Percentiles rank a stretch among this genome's conserved stretches.
Conservation (phyloP, 2,329 filamentous ascomycete genomes). For the Trichoderma sp. region DNA sequence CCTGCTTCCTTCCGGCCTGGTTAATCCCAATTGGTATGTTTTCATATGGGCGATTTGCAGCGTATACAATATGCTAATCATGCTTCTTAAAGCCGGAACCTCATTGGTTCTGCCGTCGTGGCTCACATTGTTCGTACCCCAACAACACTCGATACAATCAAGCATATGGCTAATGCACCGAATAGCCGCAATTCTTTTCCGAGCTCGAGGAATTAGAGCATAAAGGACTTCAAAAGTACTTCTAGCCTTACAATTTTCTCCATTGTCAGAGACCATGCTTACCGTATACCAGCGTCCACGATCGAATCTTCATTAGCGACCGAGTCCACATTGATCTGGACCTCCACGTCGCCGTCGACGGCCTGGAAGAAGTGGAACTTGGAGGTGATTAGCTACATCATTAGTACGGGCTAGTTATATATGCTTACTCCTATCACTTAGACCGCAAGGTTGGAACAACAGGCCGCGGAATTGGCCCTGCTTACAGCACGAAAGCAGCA, state of each 20-base stretch:
- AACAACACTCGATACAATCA: conserved; percentile 52
- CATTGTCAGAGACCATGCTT: conserved; percentile 39
- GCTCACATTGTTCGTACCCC: conserved; percentile 32
- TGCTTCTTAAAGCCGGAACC: conserved; percentile 49
- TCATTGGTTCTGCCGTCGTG: conserved; percentile 59
- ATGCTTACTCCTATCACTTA: conserved; percentile 20
- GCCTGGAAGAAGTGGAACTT: conserved; percentile 64
- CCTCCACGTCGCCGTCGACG: conserved; percentile 69
- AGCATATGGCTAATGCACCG: conserved; percentile 59
- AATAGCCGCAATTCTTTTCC: conserved; percentile 54
- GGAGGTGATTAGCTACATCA: conserved; percentile 36
- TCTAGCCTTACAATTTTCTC: conserved; percentile 30
- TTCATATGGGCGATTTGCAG: conserved; percentile 5
- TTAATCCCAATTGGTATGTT: conserved; percentile 62
- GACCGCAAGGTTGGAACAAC: conserved; percentile 44
- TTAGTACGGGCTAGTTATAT: background rate
- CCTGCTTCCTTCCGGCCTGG: conserved; percentile 69
- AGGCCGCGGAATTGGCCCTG: conserved; percentile 46
- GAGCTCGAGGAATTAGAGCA: conserved; percentile 48
- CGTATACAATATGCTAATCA: conserved; percentile 38
- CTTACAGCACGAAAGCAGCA: conserved; percentile 40
- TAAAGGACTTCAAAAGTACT: conserved; percentile 31
- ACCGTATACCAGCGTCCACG: conserved; percentile 38
- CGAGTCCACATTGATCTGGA: conserved; percentile 67
- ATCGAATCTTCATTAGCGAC: conserved; percentile 65